Conservation (phyloP, 2,329 filamentous ascomycete species). For the Paracamarosporium sp. region DNA sequence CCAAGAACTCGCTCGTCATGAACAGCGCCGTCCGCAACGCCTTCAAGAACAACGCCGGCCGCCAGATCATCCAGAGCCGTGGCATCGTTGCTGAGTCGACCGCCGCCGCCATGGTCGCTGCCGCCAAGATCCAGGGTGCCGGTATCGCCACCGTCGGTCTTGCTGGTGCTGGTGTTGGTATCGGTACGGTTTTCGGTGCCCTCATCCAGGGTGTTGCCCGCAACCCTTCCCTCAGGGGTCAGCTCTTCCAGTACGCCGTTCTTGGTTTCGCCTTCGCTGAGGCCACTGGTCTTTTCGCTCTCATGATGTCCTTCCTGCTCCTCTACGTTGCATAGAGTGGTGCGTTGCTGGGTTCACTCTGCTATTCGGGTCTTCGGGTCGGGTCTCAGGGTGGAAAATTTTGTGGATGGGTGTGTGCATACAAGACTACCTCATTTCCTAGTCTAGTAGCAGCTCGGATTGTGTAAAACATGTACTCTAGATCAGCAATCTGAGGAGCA, state of each 20-base stretch:
- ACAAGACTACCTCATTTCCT: conserved; percentile 45
- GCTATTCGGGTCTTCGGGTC: conserved; percentile 42
- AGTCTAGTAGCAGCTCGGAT: conserved; percentile 50
- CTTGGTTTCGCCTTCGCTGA: conserved; percentile 95
- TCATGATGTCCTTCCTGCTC: conserved; percentile 57
- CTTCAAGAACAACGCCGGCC: conserved; percentile 50
- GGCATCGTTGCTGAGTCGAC: conserved; percentile 51
- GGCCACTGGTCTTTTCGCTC: conserved; percentile 73
- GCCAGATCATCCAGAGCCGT: conserved; percentile 49
- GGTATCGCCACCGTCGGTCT: conserved; percentile 83
- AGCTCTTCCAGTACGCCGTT: conserved; percentile 97
- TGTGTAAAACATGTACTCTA: conserved; percentile 54
- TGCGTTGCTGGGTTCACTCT: conserved; percentile 42
- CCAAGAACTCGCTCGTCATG: conserved; percentile 47
- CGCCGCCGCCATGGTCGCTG: conserved; percentile 51
- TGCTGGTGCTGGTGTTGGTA: conserved; percentile 92
- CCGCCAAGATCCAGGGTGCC: conserved; percentile 52
- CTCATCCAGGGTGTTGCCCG: conserved; percentile 89
- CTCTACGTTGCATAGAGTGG: conserved; percentile 51
- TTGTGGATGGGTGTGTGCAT: conserved; percentile 49
- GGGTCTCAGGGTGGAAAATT: conserved; percentile 46
- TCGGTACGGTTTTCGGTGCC: conserved; percentile 91
- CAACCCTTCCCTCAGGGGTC: conserved; percentile 92
- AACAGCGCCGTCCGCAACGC: conserved; percentile 46
- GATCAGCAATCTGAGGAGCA: conserved; percentile 51